Conservation (phyloP, 2,329 filamentous ascomycete genomes). For the Alternaria novae-zelandiae region DNA sequence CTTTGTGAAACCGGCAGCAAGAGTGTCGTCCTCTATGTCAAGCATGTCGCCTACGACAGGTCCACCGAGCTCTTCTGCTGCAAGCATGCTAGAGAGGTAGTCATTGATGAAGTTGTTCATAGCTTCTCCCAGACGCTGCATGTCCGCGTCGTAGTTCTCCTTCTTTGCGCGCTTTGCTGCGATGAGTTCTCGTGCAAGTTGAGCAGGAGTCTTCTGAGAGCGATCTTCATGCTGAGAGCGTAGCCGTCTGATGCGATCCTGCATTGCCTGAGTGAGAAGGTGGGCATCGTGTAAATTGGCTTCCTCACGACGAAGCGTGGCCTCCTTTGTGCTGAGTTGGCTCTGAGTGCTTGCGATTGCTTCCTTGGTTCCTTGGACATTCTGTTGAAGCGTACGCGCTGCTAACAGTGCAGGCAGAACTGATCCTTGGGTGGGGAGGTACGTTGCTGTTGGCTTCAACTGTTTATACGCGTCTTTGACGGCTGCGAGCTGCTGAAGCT, state of each 20-base stretch:
- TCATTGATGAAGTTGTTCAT: constrained; percentile 75
- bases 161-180: constrained; percentile 66
- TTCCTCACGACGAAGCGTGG: constrained; percentile 54
- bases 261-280: constrained; percentile 55
- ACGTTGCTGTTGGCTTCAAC: constrained; percentile 66
- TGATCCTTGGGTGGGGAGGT: constrained; percentile 71
- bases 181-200: constrained; percentile 69
- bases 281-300: constrained; percentile 56
- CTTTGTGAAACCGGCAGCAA: constrained; percentile 61
- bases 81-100: constrained; percentile 75
- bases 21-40: constrained; percentile 64
- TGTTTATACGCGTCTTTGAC: constrained; percentile 71
- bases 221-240: constrained; percentile 63
- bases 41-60: constrained; percentile 79
- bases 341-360: constrained; percentile 58
- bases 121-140: constrained; percentile 65
- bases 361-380: constrained; percentile 67
- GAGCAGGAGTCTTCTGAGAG: constrained; percentile 64
- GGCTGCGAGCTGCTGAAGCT: constrained; percentile 55
- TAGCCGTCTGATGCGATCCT: constrained; percentile 65
- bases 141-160: constrained; percentile 66
- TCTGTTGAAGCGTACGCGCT: constrained; percentile 69
- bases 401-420: constrained; percentile 75
- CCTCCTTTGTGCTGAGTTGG: constrained; percentile 48
- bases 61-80: constrained; percentile 82